phyloP scores from a whole-genome alignment of 2,329 filamentous ascomycete genomes.

The Diaporthe longicolla region DNA sequence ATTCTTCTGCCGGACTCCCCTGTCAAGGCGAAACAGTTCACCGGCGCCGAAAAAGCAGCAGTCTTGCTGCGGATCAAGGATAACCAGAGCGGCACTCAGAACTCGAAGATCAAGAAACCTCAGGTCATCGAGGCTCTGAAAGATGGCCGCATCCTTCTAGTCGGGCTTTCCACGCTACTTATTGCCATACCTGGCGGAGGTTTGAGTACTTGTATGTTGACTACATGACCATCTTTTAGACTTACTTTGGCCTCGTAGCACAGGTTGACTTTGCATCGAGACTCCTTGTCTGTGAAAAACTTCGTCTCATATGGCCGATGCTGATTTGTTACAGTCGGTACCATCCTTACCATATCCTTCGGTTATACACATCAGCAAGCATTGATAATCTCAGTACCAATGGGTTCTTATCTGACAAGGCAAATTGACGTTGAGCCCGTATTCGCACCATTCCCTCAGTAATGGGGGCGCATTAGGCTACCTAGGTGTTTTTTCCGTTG shows the following conservation, averaged over 20 bases:
- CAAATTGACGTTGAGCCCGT: not conserved
- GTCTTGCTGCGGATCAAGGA: conserved; percentile 63
- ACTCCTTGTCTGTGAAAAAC: no score
- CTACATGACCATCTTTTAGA: not conserved
- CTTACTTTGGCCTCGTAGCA: not conserved
- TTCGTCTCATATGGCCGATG: not conserved
- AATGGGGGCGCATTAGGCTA: not conserved
- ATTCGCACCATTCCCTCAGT: no score
- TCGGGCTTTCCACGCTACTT: conserved; percentile 62
- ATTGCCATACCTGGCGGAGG: conserved; percentile 46
- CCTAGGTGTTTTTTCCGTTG: not conserved
- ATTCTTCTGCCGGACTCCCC: conserved; percentile 71
- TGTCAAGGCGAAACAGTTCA: conserved; percentile 71
- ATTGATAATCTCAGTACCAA: not conserved
- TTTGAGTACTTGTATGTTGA: conserved; percentile 9
- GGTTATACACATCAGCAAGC: conserved; percentile 18
- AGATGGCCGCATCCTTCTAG: conserved; percentile 68
- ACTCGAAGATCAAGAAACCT: conserved; percentile 60
- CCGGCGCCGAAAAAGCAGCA: conserved; percentile 64
- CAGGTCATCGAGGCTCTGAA: conserved; percentile 60
- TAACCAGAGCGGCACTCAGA: conserved; percentile 66
- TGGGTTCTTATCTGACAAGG: conserved; percentile 14
- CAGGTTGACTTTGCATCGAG: no score
- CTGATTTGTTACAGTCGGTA: not conserved
- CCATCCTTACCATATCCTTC: conserved; percentile 10